Conservation (phyloP, 2,329 filamentous ascomycete species). For the Diaporthe vexans region DNA sequence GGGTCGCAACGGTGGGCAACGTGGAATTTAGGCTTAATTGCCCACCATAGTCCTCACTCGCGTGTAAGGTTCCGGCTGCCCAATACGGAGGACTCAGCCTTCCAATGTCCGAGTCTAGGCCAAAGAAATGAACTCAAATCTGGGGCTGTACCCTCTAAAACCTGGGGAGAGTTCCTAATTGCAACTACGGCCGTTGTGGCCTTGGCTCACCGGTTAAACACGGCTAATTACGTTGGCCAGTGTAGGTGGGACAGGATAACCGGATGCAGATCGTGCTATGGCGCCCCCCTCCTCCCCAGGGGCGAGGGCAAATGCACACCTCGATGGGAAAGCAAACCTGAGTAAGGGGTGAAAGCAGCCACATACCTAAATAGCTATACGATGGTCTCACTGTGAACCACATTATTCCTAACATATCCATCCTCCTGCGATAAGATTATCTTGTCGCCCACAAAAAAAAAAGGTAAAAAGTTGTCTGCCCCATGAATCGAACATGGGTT, state of each 20-base stretch:
- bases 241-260: background rate
- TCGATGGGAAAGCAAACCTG: background rate
- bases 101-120: background rate
- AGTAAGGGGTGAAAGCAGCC: no score
- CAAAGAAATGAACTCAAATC: background rate
- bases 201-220: background rate
- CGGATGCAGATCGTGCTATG: background rate
- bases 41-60: background rate
- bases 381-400: background rate
- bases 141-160: background rate
- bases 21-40: conserved; percentile 34
- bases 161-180: background rate
- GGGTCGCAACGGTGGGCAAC: background rate
- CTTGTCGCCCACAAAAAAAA: no score
- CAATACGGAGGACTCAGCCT: conserved; percentile 12
- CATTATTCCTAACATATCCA: background rate
- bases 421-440: no score
- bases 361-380: no score
- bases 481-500: conserved; percentile 39
- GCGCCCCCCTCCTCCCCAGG: no score
- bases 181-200: no score
- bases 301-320: no score
- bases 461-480: conserved; percentile 10
- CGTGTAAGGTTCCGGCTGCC: conserved; percentile 28
- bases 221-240: background rate